Evolutionary conservation across 305 asterid genomes (phyloP).

Genomic region (Fraxinus nigra): DNA sequence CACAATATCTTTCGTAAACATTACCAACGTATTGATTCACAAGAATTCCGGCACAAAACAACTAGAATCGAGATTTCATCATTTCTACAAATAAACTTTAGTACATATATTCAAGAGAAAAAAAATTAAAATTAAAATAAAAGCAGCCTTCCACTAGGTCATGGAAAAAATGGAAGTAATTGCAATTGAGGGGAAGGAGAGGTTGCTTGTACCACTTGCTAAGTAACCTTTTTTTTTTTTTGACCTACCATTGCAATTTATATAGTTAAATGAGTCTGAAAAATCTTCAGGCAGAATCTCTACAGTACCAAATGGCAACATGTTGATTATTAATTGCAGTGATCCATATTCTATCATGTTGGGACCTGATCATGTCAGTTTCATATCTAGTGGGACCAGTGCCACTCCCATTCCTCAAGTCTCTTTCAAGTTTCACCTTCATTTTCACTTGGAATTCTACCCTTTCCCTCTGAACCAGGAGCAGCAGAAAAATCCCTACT

Average conservation of each 20-base stretch:
- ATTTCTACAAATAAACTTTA: background rate
- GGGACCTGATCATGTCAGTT: conserved; percentile 28
- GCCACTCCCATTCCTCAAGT: conserved; percentile 19
- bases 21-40: background rate
- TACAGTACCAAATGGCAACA: conserved; percentile 44
- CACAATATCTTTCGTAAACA: background rate
- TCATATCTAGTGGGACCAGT: conserved; percentile 34
- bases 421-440: conserved; percentile 31
- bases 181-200: background rate
- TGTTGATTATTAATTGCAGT: conserved; percentile 39
- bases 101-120: background rate
- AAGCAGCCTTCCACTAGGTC: background rate
- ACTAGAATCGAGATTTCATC: background rate
- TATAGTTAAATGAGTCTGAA: conserved; percentile 19
- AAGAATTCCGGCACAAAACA: background rate
- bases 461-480: conserved; percentile 23
- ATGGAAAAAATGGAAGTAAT: background rate
- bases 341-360: conserved; percentile 35
- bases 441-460: conserved; percentile 7
- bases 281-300: conserved; percentile 55
- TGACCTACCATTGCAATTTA: background rate
- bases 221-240: background rate
- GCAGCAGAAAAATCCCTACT: background rate
- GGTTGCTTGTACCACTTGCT: background rate
- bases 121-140: too few species aligned